Evolutionary conservation across 2,329 filamentous ascomycete genomes (phyloP).

Genomic region (Aspergillus sp.): DNA sequence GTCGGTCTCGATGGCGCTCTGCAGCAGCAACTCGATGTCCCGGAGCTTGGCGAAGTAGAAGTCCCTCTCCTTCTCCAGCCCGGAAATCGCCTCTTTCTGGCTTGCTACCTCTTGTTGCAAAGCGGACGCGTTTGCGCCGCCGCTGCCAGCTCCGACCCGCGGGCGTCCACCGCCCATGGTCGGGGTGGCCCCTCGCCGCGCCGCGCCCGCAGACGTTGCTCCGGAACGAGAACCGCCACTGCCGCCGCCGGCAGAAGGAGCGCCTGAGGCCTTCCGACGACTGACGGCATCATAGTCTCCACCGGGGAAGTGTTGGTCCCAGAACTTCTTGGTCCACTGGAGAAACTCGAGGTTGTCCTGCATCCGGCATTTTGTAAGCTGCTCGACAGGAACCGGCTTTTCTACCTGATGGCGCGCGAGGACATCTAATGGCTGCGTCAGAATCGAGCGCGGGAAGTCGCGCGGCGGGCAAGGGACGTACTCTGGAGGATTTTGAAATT

Average conservation of each 20-base stretch:
- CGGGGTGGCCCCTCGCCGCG: slow-evolving; percentile 52
- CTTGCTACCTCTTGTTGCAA: slow-evolving; percentile 77
- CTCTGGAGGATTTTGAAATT: slow-evolving; percentile 98
- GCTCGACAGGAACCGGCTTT: slow-evolving; percentile 78
- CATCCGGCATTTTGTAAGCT: slow-evolving; percentile 97
- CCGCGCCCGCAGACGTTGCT: slow-evolving; percentile 36
- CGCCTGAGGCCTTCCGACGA: slow-evolving; percentile 68
- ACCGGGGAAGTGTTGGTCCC: slow-evolving; percentile 96
- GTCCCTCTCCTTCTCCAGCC: slow-evolving; percentile 89
- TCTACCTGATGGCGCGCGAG: slow-evolving; percentile 84
- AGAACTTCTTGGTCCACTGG: slow-evolving; percentile 93
- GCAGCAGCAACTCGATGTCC: slow-evolving; percentile 90
- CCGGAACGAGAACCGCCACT: slow-evolving; percentile 42
- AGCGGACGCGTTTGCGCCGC: slow-evolving; percentile 53
- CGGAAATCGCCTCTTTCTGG: slow-evolving; percentile 89
- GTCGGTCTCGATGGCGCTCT: slow-evolving; percentile 85
- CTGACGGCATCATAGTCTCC: slow-evolving; percentile 89
- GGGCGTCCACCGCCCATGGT: slow-evolving; percentile 44
- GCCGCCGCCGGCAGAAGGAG: slow-evolving; percentile 40
- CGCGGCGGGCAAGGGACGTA: slow-evolving; percentile 38
- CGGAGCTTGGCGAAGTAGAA: slow-evolving; percentile 99
- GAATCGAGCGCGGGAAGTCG: background rate
- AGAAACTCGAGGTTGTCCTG: slow-evolving; percentile 99
- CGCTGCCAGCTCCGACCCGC: slow-evolving; percentile 36
- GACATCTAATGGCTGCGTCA: slow-evolving; percentile 43